Evolutionary conservation across 805 yeast genomes (phyloP).

Genomic region (Metahyphopichia silvanorum): DNA sequence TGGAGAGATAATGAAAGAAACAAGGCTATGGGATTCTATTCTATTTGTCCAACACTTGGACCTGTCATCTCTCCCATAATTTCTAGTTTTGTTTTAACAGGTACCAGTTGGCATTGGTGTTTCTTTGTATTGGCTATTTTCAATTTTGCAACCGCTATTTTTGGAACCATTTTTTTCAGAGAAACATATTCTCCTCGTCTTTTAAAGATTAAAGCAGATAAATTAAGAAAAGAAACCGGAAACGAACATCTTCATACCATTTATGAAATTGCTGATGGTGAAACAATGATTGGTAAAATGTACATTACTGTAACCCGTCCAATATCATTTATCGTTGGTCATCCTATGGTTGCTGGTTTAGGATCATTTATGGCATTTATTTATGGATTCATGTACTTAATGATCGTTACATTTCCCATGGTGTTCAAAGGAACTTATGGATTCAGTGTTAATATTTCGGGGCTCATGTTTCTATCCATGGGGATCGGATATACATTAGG

Average conservation of each 20-base stretch:
- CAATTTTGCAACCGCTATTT: slow-evolving; percentile 45
- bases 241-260: slow-evolving; percentile 56
- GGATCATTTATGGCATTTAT: slow-evolving; percentile 64
- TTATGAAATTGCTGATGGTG: slow-evolving; percentile 56
- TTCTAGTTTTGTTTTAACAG: slow-evolving; percentile 53
- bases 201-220: slow-evolving; percentile 43
- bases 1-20: slow-evolving; percentile 52
- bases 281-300: slow-evolving; percentile 38
- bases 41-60: slow-evolving; percentile 61
- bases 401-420: slow-evolving; percentile 58
- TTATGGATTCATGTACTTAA: slow-evolving; percentile 63
- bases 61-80: slow-evolving; percentile 65
- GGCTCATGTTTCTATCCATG: slow-evolving; percentile 57
- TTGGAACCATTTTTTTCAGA: slow-evolving; percentile 46
- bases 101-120: slow-evolving; percentile 63
- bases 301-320: slow-evolving; percentile 53
- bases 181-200: slow-evolving; percentile 62
- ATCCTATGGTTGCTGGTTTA: slow-evolving; percentile 63
- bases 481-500: slow-evolving; percentile 56
- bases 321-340: slow-evolving; percentile 45
- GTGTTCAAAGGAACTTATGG: slow-evolving; percentile 49
- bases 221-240: slow-evolving; percentile 51
- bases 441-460: slow-evolving; percentile 46
- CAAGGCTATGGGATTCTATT: slow-evolving; percentile 53
- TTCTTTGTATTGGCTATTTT: slow-evolving; percentile 59